Evolutionary conservation across 441 rosid genomes (phyloP), one percentile per base, ranked within the genome.

Genomic region (Corymbia calophylla): DNA sequence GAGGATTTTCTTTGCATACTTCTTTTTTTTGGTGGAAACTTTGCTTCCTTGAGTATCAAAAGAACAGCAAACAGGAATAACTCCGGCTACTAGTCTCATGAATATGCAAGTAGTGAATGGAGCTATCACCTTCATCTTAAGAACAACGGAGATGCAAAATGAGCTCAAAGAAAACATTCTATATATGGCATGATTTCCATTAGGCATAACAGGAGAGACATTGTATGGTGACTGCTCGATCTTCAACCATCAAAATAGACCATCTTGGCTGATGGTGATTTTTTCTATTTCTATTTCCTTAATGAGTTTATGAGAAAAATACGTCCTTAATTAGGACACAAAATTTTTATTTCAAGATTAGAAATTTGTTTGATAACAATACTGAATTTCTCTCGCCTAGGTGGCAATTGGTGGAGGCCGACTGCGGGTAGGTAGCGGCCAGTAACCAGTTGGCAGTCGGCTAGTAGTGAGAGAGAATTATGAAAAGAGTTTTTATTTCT

Each of bases 271-370:
- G 29, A 60, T 27, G 66, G 27, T 27, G 44, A 39, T 39, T 39
- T 39, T 39, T 39, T 39, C 44, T 17, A 89, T n/a, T 23, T 96
- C 95, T 64, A 91, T 39, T 39, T 39, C 44, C 44, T 6, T 0
- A 39, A 39, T 39, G 44, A 39, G 44, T 39, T 39, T 39, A 0
- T 39, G 44, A 39, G 44, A 39, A 39, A 4, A 5, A 39, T 39
- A 39, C 6, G 5, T 39, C 0, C 1, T 39, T 39, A 39, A 39
- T 39, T 4, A 39, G 1, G 6, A 39, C 6, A 39, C 44, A 39
- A 39, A 39, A 39, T 39, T 39, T 39, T 39, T 39, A 39, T 39
- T 39, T 39, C 44, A 39, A 39, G 44, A 39, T 39, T 39, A 39
- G 44, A 39, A 39, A 39, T 39, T 35, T 39, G 44, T 39, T 39